phyloP scores from a whole-genome alignment of 495 filamentous ascomycete species.

The Tuber indicum region DNA sequence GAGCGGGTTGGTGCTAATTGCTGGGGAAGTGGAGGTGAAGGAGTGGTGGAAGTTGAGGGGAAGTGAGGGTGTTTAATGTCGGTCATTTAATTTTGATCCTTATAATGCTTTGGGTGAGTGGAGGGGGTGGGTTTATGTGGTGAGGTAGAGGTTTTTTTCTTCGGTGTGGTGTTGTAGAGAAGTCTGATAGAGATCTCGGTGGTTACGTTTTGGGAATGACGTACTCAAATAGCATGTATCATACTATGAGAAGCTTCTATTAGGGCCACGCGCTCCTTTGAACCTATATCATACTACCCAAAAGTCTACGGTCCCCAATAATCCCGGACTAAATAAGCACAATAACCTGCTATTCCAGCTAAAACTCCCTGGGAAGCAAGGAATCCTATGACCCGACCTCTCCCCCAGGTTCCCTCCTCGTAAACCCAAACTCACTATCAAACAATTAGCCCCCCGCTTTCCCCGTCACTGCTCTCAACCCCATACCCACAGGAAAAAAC shows the following conservation, averaged over 20 bases:
- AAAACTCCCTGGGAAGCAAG: conserved; percentile 26
- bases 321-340: conserved; percentile 15
- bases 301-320: background rate
- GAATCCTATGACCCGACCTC: conserved; percentile 35
- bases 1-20: background rate
- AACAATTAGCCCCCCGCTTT: background rate
- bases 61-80: background rate
- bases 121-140: background rate
- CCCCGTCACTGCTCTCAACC: background rate
- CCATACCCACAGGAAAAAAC: conserved; percentile 1
- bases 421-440: conserved; percentile 34
- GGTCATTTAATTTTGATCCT: background rate
- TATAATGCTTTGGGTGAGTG: background rate
- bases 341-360: conserved; percentile 32
- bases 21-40: too few species aligned
- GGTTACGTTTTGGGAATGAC: too few species aligned
- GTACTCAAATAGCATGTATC: too few species aligned
- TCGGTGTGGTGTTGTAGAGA: background rate
- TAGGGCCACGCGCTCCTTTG: background rate
- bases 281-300: background rate
- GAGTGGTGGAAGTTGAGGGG: background rate
- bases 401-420: conserved; percentile 16
- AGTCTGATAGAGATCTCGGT: background rate
- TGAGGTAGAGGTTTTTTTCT: background rate
- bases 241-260: background rate